Base-by-base conservation (phyloP, 2,329 filamentous ascomycete species). In the Rhytidhysteron rufulum region DNA sequence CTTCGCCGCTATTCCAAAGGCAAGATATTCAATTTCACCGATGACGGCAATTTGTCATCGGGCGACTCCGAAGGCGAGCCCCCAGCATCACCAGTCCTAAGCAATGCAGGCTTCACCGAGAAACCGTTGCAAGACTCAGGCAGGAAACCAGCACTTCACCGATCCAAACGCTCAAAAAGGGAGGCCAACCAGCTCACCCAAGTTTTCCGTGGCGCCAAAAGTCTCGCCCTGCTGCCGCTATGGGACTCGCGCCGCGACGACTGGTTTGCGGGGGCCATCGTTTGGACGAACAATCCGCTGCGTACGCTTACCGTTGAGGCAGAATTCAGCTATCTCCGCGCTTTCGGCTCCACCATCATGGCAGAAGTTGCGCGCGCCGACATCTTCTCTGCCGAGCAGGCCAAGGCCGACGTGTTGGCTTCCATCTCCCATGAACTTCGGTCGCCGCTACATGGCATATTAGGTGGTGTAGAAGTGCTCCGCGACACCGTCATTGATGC, bases 381-480 rank as follows among this genome's bases (percentile, higher is more conserved):
- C 42, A 75, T 74, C 0, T 58, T 73, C 25, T 71, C 71, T 21
- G 51, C 57, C 13, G 54, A 56, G 10, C 53, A 62, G 30, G 57
- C 59, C 3, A 69, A 70, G 41, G 62, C 62, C 2, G 63, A 65
- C 5, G 68, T 70, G 37, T 61, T 71, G 24, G 62, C 63, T 18
- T 67, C 64, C 4, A 66, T 70, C 24, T 65, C 59, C 2, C 67
- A 70, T 39, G 67, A 70, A 42, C 61, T 83, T 8, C 70, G 79
- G 1, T 79, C 74, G 1, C 79, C 80, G 0, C 62, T 83, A 0
- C 79, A 83, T 44, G 80, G 79, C 3, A 73, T 83, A n/a, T 60
- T 83, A 0, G 72, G 76, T 0, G 59, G 60, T 4, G 51, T 63
- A 1, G 40, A 74, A 67, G 39, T 82, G 3, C 22, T 55, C 8